phyloP scores from a whole-genome alignment of 257 asterid genomes.

The Nicotiana tabacum region DNA sequence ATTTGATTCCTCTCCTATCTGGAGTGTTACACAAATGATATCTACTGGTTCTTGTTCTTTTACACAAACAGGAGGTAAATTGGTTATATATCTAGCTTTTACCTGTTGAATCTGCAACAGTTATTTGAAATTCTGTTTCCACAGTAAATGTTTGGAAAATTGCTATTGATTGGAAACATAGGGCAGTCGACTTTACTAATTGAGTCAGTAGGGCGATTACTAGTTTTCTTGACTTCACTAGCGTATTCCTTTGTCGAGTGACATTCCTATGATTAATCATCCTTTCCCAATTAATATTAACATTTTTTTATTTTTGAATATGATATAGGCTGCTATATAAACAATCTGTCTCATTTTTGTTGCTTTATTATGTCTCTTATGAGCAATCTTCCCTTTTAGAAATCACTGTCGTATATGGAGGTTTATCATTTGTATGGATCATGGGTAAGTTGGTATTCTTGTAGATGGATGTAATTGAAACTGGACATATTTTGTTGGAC shows the following conservation, averaged over 20 bases:
- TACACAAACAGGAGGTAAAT: background rate
- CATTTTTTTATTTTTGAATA: background rate
- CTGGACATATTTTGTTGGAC: background rate
- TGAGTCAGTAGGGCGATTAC: background rate
- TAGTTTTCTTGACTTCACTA: background rate
- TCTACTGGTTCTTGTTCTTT: background rate
- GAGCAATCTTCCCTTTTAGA: background rate
- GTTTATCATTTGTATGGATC: background rate
- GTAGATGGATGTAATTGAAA: background rate
- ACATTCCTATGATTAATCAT: background rate
- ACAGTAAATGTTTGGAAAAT: background rate
- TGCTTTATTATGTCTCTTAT: background rate
- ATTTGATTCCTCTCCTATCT: background rate
- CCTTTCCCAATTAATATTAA: background rate
- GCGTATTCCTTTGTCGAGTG: background rate
- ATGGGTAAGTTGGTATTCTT: background rate
- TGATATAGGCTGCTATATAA: background rate
- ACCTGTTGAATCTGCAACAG: background rate
- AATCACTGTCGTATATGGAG: background rate
- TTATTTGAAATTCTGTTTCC: background rate
- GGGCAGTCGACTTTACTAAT: background rate
- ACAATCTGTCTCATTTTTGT: background rate
- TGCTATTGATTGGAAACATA: background rate
- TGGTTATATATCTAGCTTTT: background rate
- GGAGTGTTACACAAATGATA: background rate